Percentiles rank a stretch among this genome's conserved stretches.
Conservation (phyloP, 208 protist species). For the Leishmania gerbilli region DNA sequence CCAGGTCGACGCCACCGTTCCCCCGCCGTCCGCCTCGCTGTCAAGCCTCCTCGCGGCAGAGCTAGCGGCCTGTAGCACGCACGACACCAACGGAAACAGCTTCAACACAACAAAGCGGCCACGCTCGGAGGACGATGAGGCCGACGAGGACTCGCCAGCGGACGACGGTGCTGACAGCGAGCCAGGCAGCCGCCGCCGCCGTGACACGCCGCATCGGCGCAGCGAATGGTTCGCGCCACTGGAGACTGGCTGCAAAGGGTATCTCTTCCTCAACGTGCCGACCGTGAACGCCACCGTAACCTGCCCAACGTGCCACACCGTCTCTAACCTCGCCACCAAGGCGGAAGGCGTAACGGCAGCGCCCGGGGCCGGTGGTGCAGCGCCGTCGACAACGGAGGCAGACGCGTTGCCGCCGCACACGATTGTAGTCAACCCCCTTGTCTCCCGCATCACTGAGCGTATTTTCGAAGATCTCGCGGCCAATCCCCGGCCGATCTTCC, state of each 20-base stretch:
- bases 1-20: not conserved
- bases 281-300: conserved; percentile 27
- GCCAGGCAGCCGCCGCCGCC: not conserved
- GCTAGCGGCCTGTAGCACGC: conserved; percentile 24
- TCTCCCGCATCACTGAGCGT: conserved; percentile 70
- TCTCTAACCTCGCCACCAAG: not conserved
- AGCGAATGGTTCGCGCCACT: conserved; percentile 51
- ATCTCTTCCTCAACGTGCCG: conserved; percentile 66
- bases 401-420: conserved; percentile 42
- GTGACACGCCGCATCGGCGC: conserved; percentile 21
- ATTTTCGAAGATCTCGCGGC: conserved; percentile 66
- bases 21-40: conserved; percentile 20
- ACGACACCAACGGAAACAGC: conserved; percentile 19
- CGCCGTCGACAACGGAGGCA: not conserved
- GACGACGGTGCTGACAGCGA: conserved; percentile 24
- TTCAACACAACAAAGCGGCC: conserved; percentile 26
- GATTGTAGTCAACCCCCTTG: conserved; percentile 77
- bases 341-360: not conserved
- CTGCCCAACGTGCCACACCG: conserved; percentile 34
- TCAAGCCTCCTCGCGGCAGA: conserved; percentile 38
- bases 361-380: no score
- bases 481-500: conserved; percentile 64
- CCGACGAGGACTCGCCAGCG: conserved; percentile 2
- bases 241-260: conserved; percentile 71
- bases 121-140: conserved; percentile 7